Base-by-base conservation (phyloP, 2,329 filamentous ascomycete species). In the Apiospora koreana region DNA sequence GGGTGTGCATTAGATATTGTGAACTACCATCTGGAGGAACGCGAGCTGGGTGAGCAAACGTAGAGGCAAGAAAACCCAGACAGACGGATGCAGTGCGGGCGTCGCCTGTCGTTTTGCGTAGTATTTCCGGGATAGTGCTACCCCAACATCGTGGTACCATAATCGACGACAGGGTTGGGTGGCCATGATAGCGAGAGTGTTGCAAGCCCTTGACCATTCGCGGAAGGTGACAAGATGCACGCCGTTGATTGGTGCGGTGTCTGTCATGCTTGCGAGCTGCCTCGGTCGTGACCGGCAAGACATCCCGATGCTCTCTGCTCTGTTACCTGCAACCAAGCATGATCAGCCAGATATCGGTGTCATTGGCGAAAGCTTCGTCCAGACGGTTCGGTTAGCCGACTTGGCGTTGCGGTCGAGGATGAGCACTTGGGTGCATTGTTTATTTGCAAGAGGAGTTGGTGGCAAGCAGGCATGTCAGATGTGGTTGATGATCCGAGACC, bases 331-430 rank as follows among this genome's bases (percentile, higher is more conserved):
- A 50, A 35, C 18, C 45, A 67, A 67, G 65, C 65, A 67, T 38
- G 38, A 38, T 50, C 12, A 23, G 31, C n/a, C n/a, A 42, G 28
- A 3, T 6, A 18, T 5, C n/a, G 18, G 28, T 25, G 14, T 41
- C 28, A 68, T 68, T 68, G 66, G 66, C 66, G 45, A 68, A 68
- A 68, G 66, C 66, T 68, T 68, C 66, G 65, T 62, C 54, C 9
- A 18, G 31, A 62, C 54, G 31, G 21, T 38, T 38, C 54, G 31
- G 21, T 38, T 38, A 31, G 54, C 21, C 18, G 54, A n/a, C 54
- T 62, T 38, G 54, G 54, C 54, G 38, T 62, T 12, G 2, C n/a
- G 18, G 31, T 38, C 8, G 54, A 31, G 31, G 31, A 62, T 12
- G 18, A 18, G 21, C 8, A 4, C 35, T 35, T 35, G 35, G 4